Percentiles rank a stretch among this genome's conserved stretches.
Evolutionary conservation across 2,329 filamentous ascomycete species (phyloP).

Genomic region (Camptophora hylomeconis): DNA sequence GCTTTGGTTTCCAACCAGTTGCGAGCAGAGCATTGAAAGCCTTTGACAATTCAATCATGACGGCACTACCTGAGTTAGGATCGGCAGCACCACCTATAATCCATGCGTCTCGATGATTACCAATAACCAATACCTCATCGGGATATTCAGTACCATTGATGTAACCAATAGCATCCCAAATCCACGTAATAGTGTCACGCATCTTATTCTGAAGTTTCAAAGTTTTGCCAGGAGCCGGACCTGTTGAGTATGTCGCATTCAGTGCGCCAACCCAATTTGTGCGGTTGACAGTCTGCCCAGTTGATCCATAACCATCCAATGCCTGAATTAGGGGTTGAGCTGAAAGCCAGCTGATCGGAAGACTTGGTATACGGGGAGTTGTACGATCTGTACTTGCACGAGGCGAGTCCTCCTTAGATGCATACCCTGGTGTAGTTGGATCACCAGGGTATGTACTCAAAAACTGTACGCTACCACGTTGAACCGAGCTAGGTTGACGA

Average conservation of each 20-base stretch:
- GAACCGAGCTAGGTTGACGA: conserved; percentile 32
- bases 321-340: conserved; percentile 21
- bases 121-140: conserved; percentile 76
- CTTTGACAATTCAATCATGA: conserved; percentile 65
- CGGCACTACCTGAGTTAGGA: conserved; percentile 70
- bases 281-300: conserved; percentile 21
- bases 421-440: conserved; percentile 19
- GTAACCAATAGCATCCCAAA: conserved; percentile 86
- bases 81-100: conserved; percentile 73
- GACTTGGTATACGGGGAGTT: conserved; percentile 23
- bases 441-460: conserved; percentile 18
- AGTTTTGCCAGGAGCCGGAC: conserved; percentile 17
- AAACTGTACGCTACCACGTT: conserved; percentile 32
- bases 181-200: conserved; percentile 65
- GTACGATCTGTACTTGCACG: conserved; percentile 18
- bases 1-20: conserved; percentile 68
- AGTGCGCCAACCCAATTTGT: conserved; percentile 22
- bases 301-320: conserved; percentile 22
- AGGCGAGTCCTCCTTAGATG: conserved; percentile 19
- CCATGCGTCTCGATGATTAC: conserved; percentile 90
- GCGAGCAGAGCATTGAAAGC: conserved; percentile 59
- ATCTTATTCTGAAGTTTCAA: conserved; percentile 18
- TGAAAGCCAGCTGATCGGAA: conserved; percentile 21
- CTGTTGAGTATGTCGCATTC: conserved; percentile 22
- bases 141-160: conserved; percentile 69